Conservation (phyloP, 257 asterid genomes). For the Nicotiana attenuata region DNA sequence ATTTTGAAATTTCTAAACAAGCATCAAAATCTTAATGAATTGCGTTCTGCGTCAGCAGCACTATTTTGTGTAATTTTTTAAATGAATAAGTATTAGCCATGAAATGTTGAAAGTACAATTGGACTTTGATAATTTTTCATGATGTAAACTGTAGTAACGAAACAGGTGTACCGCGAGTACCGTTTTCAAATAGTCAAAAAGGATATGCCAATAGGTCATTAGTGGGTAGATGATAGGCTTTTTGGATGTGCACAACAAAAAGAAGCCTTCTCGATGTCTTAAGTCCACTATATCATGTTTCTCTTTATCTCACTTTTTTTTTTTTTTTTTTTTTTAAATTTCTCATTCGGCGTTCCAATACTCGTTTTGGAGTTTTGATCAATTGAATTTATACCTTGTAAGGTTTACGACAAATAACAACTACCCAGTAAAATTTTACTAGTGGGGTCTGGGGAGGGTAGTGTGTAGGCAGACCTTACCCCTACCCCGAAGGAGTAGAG, state of each 20-base stretch:
- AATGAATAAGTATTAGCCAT: not conserved
- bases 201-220: not conserved
- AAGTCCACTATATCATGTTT: not conserved
- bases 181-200: not conserved
- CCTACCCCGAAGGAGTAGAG: too few relatives aligned
- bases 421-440: too few relatives aligned
- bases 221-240: not conserved
- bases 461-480: too few relatives aligned
- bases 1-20: not conserved
- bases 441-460: too few relatives aligned
- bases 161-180: not conserved
- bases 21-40: not conserved
- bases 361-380: too few relatives aligned
- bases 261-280: not conserved
- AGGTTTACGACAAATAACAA: too few relatives aligned
- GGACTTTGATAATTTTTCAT: not conserved
- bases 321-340: too few relatives aligned
- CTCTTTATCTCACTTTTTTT: not conserved
- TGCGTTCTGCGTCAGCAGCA: slow-evolving; percentile 8
- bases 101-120: slow-evolving; percentile 4
- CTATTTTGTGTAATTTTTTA: not conserved
- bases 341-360: too few relatives aligned
- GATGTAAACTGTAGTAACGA: not conserved
- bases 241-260: not conserved
- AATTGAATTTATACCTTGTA: too few relatives aligned